Evolutionary conservation across 306 rosid genomes (phyloP), one percentile per base, ranked within the genome.

Genomic region (Prinsepia uniflora): DNA sequence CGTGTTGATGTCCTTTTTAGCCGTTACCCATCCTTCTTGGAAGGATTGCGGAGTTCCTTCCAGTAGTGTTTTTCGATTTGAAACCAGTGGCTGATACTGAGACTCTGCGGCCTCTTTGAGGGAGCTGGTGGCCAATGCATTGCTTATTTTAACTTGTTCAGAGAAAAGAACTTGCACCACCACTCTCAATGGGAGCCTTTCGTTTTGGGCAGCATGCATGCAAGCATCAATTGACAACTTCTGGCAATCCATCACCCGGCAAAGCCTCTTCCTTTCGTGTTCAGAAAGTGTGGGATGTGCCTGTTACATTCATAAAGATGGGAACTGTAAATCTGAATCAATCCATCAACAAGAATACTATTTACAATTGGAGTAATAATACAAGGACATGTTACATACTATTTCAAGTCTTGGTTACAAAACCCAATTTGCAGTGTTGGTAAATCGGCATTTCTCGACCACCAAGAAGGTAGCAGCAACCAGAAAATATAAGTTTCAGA

Each of bases 241-340:
- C 77, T 95, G 97, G 74, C 99, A 95, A 30, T 95, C 97, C 99
- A 95, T 91, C 67, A 91, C 96, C 11, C 99, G 90, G 81, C 97
- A 91, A 12, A 95, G 90, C 68, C 99, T 75, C 76, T 95, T 95
- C 80, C 99, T 87, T 79, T 95, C 99, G 8, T 95, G 96, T 84
- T 95, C 99, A 8, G 99, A 85, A 5, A 95, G 90, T 17, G 96
- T 84, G 17, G 99, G 96, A 76, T 95, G 97, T 8, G 97, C 96
- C 99, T 95, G 86, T 84, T 64, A 6, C 19, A 3, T 72, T 71
- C 70, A 62, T 67, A 48, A 73, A 71, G 15, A 40, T 40, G 53
- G 64, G 46, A 67, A 74, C 1, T 62, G 48, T 70, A 11, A 22
- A 41, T 70, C 44, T n/a, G 10, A 57, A 78, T 20, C 24, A 63